These are phyloP conservation scores for Xanthoconium stramineum DNA, from an alignment of 768 basidiomycete genomes.

Conservation along the genomic window DNA sequence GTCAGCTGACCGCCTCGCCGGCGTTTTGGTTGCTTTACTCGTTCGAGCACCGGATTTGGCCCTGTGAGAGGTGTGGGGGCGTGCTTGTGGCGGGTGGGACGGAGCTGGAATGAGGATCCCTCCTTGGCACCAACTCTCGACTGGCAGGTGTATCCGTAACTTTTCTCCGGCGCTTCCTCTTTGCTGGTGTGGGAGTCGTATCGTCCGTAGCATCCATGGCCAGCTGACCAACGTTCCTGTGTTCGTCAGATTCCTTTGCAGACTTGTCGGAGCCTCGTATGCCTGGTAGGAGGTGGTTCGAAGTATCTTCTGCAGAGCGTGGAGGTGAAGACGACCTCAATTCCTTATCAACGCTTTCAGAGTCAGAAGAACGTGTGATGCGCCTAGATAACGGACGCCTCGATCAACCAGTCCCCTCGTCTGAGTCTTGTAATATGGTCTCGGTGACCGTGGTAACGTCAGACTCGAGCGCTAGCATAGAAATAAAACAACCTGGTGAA, in stretches of 20 bases:
- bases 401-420: conserved; percentile 31
- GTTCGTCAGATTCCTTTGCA: not conserved
- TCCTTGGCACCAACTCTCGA: conserved; percentile 25
- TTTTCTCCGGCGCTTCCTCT: conserved; percentile 17
- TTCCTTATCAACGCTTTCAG: conserved; percentile 34
- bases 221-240: conserved; percentile 15
- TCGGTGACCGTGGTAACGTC: too few species aligned
- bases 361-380: conserved; percentile 30
- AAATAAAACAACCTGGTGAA: too few species aligned
- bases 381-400: conserved; percentile 33
- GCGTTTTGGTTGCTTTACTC: conserved; percentile 7
- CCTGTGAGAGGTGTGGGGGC: conserved; percentile 1
- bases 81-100: conserved; percentile 8
- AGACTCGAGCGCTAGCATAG: too few species aligned
- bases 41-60: not conserved
- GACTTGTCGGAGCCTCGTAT: conserved; percentile 15
- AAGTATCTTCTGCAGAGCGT: conserved; percentile 29
- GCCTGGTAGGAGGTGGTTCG: conserved; percentile 29
- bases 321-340: conserved; percentile 16
- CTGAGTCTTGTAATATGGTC: conserved; percentile 31
- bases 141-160: conserved; percentile 13
- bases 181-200: conserved; percentile 20
- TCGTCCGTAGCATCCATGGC: conserved; percentile 17
- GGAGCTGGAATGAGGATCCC: conserved; percentile 14
- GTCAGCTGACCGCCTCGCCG: conserved; percentile 9